Evolutionary conservation across 1,139 yeast species (phyloP).

Genomic region (Zygoascus hellenicus): DNA sequence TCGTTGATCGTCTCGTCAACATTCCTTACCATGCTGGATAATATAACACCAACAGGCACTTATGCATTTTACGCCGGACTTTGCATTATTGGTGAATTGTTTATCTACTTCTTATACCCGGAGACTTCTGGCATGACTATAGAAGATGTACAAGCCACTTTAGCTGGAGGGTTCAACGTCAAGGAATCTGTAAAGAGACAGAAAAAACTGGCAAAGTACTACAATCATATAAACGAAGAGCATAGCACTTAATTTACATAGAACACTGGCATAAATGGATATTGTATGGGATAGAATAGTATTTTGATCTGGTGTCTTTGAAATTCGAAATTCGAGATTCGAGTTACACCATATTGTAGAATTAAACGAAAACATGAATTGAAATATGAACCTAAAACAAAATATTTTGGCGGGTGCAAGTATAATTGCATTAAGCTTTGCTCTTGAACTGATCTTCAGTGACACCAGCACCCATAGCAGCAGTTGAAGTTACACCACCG

Average conservation of each 20-base stretch:
- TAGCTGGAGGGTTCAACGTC: conserved; percentile 80
- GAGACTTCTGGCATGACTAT: conserved; percentile 85
- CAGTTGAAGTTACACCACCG: conserved; percentile 93
- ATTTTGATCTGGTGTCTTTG: too few relatives aligned
- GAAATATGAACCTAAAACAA: too few relatives aligned
- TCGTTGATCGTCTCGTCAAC: conserved; percentile 86
- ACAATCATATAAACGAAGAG: not conserved
- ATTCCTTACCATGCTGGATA: conserved; percentile 86
- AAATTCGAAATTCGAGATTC: too few relatives aligned
- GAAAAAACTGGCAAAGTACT: conserved; percentile 16
- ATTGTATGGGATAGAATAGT: too few relatives aligned
- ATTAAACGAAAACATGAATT: too few relatives aligned
- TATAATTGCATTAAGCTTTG: conserved; percentile 17
- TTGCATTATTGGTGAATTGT: conserved; percentile 61
- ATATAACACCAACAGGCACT: conserved; percentile 91
- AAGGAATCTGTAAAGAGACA: conserved; percentile 48
- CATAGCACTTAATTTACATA: too few relatives aligned
- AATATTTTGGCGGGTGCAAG: too few relatives aligned
- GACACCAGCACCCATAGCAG: conserved; percentile 98
- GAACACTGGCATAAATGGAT: too few relatives aligned
- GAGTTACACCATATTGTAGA: too few relatives aligned
- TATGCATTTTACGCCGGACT: conserved; percentile 84
- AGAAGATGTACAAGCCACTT: conserved; percentile 79
- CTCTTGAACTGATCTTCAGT: conserved; percentile 90
- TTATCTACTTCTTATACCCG: conserved; percentile 80